phyloP scores from a whole-genome alignment of 2,329 filamentous ascomycete genomes.

The Fusarium sororula region DNA sequence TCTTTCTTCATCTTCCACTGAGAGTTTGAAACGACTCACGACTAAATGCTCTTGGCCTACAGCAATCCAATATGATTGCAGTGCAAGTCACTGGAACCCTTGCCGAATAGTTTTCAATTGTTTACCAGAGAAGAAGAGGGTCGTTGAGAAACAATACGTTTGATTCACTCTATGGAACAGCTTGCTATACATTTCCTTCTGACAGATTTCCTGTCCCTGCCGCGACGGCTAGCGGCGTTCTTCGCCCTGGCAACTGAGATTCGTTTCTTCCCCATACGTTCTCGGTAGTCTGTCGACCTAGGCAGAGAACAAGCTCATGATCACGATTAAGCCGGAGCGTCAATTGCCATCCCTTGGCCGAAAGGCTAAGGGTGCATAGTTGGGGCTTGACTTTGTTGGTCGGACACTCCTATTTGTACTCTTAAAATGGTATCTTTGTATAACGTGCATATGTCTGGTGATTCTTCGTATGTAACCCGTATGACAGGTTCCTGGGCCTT shows the following conservation, averaged over 20 bases:
- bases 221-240: slow-evolving; percentile 62
- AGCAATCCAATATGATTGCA: background rate
- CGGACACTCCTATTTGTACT: slow-evolving; percentile 64
- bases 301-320: slow-evolving; percentile 78
- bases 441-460: slow-evolving; percentile 5
- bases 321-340: slow-evolving; percentile 99
- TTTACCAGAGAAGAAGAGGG: background rate
- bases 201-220: slow-evolving; percentile 48
- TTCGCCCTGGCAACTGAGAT: slow-evolving; percentile 69
- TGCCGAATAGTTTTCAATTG: background rate
- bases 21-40: background rate
- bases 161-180: slow-evolving; percentile 10
- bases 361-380: slow-evolving; percentile 87
- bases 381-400: slow-evolving; percentile 95
- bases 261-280: slow-evolving; percentile 68
- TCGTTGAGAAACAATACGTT: background rate
- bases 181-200: slow-evolving; percentile 16
- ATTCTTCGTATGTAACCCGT: background rate
- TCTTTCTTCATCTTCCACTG: slow-evolving; percentile 22
- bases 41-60: background rate
- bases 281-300: slow-evolving; percentile 81
- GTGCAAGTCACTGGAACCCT: background rate
- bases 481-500: background rate
- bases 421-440: slow-evolving; percentile 10
- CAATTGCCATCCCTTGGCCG: slow-evolving; percentile 81